Base-by-base conservation (phyloP, 2,329 filamentous ascomycete genomes). In the Simplicillium sp. region DNA sequence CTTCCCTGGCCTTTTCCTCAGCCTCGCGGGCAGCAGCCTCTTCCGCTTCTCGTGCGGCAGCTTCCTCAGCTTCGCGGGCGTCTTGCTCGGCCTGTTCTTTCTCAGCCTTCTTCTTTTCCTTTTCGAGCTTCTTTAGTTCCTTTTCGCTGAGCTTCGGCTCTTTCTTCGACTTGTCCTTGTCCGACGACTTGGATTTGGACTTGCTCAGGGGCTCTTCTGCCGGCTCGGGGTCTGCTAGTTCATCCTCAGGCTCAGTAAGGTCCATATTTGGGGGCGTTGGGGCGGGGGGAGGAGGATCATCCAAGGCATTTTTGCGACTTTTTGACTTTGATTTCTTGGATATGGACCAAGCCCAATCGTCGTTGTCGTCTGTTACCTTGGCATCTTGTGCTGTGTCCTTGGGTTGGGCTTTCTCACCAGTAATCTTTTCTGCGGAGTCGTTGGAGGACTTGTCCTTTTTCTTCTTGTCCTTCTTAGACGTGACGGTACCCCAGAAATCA, bases 111-210 rank as follows among this genome's bases (percentile, higher is more conserved):
- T 66, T 66, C 25, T 65, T 67, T 48, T 68, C 61, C 51, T 68
- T 68, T 39, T 73, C 69, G 16, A 71, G 67, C 50, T 70, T 70
- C 49, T 69, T 67, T 14, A 67, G 62, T 49, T 74, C 71, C 44
- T 68, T 73, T 48, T 70, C 68, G 52, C 54, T 66, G 34, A 73
- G 56, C 52, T 67, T 72, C 8, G 60, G 58, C 40, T 65, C 61
- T 45, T 68, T 62, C 29, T 64, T 56, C 37, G 64, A 55, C 48
- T 63, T 65, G 29, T 65, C 62, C 45, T 65, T 66, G 32, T 64
- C 58, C 47, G 67, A 67, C 20, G 60, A 59, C 48, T 67, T 68
- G 33, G 60, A 58, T 42, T 66, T 70, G 20, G 58, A 59, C 45
- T 63, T 67, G 42, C 41, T 53, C 44, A 47, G 49, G 43, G 56